phyloP scores from a whole-genome alignment of 2,329 filamentous ascomycete genomes.

The Drechslerella coelobrocha region DNA sequence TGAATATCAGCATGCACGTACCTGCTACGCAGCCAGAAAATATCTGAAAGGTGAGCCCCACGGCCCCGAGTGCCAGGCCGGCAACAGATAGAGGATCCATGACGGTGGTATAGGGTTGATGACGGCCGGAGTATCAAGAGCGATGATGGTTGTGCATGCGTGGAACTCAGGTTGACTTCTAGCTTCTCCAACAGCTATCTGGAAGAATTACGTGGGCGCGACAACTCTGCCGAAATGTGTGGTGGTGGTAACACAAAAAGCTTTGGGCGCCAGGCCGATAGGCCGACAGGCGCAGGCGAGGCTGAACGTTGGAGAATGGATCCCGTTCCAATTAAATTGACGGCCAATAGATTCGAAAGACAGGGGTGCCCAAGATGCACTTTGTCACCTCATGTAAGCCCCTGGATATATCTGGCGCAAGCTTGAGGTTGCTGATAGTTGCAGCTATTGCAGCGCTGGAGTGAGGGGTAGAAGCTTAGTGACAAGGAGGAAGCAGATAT shows the following conservation, averaged over 20 bases:
- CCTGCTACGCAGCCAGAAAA: slow-evolving; percentile 22
- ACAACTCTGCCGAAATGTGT: slow-evolving; percentile 13
- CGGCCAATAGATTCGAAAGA: slow-evolving; percentile 10
- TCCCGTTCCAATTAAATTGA: slow-evolving; percentile 3
- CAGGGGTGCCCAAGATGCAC: slow-evolving; percentile 8
- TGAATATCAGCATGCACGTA: slow-evolving; percentile 2
- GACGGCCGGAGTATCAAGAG: background rate
- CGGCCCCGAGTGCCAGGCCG: slow-evolving; percentile 18
- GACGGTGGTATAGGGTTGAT: background rate
- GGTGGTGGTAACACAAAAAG: slow-evolving; percentile 10
- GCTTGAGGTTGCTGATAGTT: background rate
- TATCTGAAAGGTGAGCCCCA: slow-evolving; percentile 16
- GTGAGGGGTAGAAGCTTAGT: slow-evolving; percentile 2
- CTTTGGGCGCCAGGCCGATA: background rate
- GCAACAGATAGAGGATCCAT: slow-evolving; percentile 24
- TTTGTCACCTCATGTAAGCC: slow-evolving; percentile 10
- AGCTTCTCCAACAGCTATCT: no score
- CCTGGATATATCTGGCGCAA: no score
- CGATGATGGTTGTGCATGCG: slow-evolving; percentile 8
- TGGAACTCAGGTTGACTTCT: no score
- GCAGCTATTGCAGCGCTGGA: background rate
- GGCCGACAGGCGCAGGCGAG: no score
- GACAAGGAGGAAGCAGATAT: no score
- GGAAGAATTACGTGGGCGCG: slow-evolving; percentile 1
- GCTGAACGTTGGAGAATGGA: background rate